Conservation (phyloP, 257 asterid genomes). For the Lantana camara region DNA sequence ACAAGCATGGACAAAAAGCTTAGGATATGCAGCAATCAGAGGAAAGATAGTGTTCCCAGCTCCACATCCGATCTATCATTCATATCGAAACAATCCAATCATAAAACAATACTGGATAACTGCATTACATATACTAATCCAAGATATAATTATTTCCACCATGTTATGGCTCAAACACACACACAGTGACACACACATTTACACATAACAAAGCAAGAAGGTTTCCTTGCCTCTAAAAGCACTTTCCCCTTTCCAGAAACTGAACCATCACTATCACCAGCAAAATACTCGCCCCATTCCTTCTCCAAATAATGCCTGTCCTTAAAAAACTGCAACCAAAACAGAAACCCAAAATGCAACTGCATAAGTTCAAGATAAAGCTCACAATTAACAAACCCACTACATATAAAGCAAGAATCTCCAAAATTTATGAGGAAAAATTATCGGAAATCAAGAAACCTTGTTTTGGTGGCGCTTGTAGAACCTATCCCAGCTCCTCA, state of each 20-base stretch:
- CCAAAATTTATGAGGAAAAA: background rate
- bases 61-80: conserved; percentile 78
- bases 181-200: background rate
- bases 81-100: conserved; percentile 12
- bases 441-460: conserved; percentile 38
- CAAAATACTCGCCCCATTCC: conserved; percentile 77
- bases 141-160: no score
- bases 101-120: no score
- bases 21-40: conserved; percentile 63
- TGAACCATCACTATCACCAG: conserved; percentile 32
- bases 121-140: no score
- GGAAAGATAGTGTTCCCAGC: conserved; percentile 82
- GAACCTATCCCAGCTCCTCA: conserved; percentile 64
- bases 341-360: conserved; percentile 15
- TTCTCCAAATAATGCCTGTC: conserved; percentile 80
- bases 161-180: no score
- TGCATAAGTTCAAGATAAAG: background rate
- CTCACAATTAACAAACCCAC: background rate
- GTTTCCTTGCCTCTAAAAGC: conserved; percentile 60
- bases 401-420: background rate
- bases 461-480: conserved; percentile 75
- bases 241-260: conserved; percentile 48
- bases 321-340: conserved; percentile 62
- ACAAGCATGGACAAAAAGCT: conserved; percentile 70
- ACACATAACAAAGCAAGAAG: background rate